phyloP scores from a whole-genome alignment of 768 basidiomycete species.

The Myochromella boudieri region DNA sequence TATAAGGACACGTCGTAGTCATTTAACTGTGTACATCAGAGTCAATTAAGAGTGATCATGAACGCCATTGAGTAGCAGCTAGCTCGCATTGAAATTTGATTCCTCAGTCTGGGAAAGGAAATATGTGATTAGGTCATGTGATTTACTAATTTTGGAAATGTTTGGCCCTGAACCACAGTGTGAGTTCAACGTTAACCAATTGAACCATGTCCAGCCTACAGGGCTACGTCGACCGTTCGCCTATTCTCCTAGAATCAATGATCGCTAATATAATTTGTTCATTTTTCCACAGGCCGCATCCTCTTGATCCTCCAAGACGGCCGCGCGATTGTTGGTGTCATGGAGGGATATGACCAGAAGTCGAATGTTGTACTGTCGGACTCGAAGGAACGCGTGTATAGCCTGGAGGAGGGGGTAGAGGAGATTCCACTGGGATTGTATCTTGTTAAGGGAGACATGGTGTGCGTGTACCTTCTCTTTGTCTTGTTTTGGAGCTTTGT shows the following conservation, averaged over 20 bases:
- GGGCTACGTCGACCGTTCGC: slow-evolving; percentile 86
- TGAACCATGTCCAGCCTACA: slow-evolving; percentile 85
- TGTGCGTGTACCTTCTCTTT: slow-evolving; percentile 57
- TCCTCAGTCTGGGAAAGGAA: too few species aligned
- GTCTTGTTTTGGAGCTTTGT: slow-evolving; percentile 4
- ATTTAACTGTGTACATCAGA: too few species aligned
- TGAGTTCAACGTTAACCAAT: too few species aligned
- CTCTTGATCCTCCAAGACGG: slow-evolving; percentile 96
- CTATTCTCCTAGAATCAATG: slow-evolving; percentile 1
- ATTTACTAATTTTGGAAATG: too few species aligned
- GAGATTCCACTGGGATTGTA: slow-evolving; percentile 94
- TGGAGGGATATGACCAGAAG: slow-evolving; percentile 93
- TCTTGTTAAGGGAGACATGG: slow-evolving; percentile 97
- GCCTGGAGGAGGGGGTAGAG: slow-evolving; percentile 88
- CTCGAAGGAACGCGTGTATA: slow-evolving; percentile 91
- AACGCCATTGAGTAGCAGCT: too few species aligned
- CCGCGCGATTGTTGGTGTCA: slow-evolving; percentile 86
- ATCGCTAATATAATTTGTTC: neutral
- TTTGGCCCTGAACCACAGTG: too few species aligned
- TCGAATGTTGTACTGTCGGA: slow-evolving; percentile 95
- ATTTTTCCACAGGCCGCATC: slow-evolving; percentile 66
- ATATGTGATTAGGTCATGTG: too few species aligned
- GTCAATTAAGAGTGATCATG: too few species aligned
- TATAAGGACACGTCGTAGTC: too few species aligned
- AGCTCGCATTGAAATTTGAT: too few species aligned